Conservation (phyloP, 2,329 filamentous ascomycete species). For the Lachnellula cervina region DNA sequence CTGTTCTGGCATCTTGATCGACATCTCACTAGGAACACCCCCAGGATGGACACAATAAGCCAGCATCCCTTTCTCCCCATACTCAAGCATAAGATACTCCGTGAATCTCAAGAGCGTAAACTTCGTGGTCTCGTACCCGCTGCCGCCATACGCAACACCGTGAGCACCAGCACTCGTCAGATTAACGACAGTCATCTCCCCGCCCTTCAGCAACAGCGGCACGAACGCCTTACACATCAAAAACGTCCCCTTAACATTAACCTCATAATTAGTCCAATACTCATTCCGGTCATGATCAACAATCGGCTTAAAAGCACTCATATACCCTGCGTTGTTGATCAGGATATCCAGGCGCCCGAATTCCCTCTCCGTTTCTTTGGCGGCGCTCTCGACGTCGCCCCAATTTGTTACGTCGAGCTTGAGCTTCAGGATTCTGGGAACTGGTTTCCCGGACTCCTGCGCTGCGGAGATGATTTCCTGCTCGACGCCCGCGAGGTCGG, state of each 20-base stretch:
- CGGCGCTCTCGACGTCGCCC: slow-evolving; percentile 9
- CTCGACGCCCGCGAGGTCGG: slow-evolving; percentile 11
- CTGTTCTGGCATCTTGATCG: slow-evolving; percentile 28
- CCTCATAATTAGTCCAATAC: slow-evolving; percentile 21
- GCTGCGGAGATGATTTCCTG: slow-evolving; percentile 17
- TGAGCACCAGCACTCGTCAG: slow-evolving; percentile 41
- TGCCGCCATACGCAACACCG: slow-evolving; percentile 33
- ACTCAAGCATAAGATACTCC: slow-evolving; percentile 44
- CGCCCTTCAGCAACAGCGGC: slow-evolving; percentile 23
- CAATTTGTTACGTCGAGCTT: slow-evolving; percentile 17
- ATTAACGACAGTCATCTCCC: slow-evolving; percentile 43
- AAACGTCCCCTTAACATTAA: slow-evolving; percentile 21
- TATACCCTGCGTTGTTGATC: slow-evolving; percentile 24
- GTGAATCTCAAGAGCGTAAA: slow-evolving; percentile 45
- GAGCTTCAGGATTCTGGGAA: slow-evolving; percentile 17
- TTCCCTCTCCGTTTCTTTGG: slow-evolving; percentile 11
- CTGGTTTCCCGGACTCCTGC: slow-evolving; percentile 12
- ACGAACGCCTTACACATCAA: slow-evolving; percentile 15
- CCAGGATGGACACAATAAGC: slow-evolving; percentile 39
- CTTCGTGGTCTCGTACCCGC: slow-evolving; percentile 45
- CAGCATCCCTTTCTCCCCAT: slow-evolving; percentile 38
- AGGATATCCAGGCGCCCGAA: slow-evolving; percentile 24
- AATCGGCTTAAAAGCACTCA: slow-evolving; percentile 10
- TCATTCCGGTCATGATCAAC: slow-evolving; percentile 12
- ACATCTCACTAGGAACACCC: slow-evolving; percentile 36